A percentile compares a stretch with the other conserved stretches of the same genome.
These are phyloP conservation scores for Lactarius hengduanensis DNA, from an alignment of 768 basidiomycete species.

Conservation along the genomic window DNA sequence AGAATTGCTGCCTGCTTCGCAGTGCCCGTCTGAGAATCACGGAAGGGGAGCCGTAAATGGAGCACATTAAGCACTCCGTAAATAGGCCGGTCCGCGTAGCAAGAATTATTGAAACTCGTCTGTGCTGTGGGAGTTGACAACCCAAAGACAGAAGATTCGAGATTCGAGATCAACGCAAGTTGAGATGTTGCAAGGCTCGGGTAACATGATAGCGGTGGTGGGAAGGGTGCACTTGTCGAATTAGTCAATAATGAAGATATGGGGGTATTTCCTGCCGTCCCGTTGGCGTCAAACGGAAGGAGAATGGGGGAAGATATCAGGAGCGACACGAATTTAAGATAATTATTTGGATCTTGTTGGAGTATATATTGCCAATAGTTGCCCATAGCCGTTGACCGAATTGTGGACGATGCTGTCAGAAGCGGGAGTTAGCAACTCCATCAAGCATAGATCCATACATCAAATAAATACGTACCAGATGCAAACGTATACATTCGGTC, in stretches of 20 bases:
- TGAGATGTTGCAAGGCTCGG: conserved; percentile 47
- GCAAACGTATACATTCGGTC: conserved; percentile 63
- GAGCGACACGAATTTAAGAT: conserved; percentile 47
- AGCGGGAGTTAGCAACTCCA: conserved; percentile 1
- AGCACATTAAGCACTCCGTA: conserved; percentile 62
- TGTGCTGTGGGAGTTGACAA: conserved; percentile 38
- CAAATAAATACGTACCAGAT: conserved; percentile 43
- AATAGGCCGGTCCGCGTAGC: conserved; percentile 57
- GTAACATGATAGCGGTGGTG: conserved; percentile 60
- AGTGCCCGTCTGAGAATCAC: conserved; percentile 43
- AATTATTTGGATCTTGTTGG: conserved; percentile 43
- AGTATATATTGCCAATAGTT: conserved; percentile 58
- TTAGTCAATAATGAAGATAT: conserved; percentile 44
- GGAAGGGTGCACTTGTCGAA: conserved; percentile 47
- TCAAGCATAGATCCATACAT: conserved; percentile 1
- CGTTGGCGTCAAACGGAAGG: conserved; percentile 57
- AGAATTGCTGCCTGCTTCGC: conserved; percentile 53
- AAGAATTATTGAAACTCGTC: conserved; percentile 46
- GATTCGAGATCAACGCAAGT: conserved; percentile 42
- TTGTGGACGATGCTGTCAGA: conserved; percentile 53
- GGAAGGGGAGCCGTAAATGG: conserved; percentile 56
- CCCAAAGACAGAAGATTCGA: conserved; percentile 55
- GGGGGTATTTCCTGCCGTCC: conserved; percentile 32
- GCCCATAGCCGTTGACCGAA: conserved; percentile 46
- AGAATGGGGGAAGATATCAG: conserved; percentile 49